Evolutionary conservation across 192 early-diverging fungal genomes (phyloP), one percentile per base, ranked within the genome.

Genomic region (Linderina pennispora): DNA sequence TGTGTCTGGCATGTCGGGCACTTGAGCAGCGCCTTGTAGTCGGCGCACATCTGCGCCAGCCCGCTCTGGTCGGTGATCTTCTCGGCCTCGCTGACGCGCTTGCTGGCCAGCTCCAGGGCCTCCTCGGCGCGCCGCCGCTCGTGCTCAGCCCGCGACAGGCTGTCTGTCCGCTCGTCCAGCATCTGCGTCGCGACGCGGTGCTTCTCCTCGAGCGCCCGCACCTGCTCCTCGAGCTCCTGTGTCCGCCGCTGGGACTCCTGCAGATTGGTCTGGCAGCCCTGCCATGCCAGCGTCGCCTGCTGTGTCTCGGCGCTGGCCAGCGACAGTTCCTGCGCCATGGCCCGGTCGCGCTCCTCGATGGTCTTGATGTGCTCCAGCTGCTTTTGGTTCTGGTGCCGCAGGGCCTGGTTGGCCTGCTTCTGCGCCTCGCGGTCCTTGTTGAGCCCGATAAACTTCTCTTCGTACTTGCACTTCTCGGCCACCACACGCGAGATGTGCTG

Each of bases 1-100:
- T 88, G 78, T 18, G 71, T 82, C 50, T 80, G 80, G 71, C 95
- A 98, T 35, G 88, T 84, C 17, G 83, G 80, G 55, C 94, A 98
- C 67, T 91, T 95, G 26, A 94, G 78, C 33, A 96, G 58, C n/a
- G 84, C 74, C 84, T 91, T 74, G 60, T 77, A 77, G 45, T 66
- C 66, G 2, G 63, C 60, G 17, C 56, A 75, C 36, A 72, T 39
- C 42, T 63, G 58, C 38, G 67, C 71, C 41, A 90, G 56, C 3
- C 56, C 67, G 6, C 52, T 45, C 34, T 63, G 60, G 36, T 71
- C 61, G 18, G 55, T 59, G 23, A 48, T 20, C 52, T 63, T 58
- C 32, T 84, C 76, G 9, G 79, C 62, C 50, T 89, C 87, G 24
- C 76, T 70, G 18, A 80, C 56, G 13, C 68, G 77, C 42, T 84